Base-by-base conservation (phyloP, 306 rosid species). In the Pyrus pyrifolia region DNA sequence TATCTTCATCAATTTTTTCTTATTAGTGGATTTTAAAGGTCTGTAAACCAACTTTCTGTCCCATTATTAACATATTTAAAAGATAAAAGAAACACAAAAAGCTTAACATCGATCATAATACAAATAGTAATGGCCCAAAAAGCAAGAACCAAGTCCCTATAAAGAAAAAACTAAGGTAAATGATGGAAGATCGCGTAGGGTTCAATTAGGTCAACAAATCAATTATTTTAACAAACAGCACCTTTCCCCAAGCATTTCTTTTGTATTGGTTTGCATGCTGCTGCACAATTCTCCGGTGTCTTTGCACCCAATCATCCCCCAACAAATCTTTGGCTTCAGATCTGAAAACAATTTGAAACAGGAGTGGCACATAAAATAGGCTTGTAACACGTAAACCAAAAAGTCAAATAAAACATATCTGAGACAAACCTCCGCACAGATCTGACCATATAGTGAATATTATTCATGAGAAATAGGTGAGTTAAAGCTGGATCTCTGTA, bases 261-360 rank as follows among this genome's bases (percentile, higher is more conserved):
- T 90, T 95, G 88, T 92, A 95, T 73, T 89, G 96, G 85, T 95
- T 95, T 76, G 99, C 99, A 83, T 95, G 92, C 83, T 95, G 97
- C 83, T 92, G 99, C 81, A 95, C 99, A 75, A 88, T 85, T 73
- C 97, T 88, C 71, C 99, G 85, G 80, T 95, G 97, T 58, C 92
- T 83, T 76, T 91, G 97, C 79, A 95, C 99, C 99, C 99, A 95
- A 75, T 95, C 99, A 81, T 95, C 99, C 52, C 99, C 99, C 35
- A 95, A 90, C 83, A 92, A 87, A 88, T 95, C 99, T 88, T 95
- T 95, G 81, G 99, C 99, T 85, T 95, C 99, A 76, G 99, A 92
- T 81, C 99, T 95, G 72, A 85, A 83, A 75, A 68, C 52, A 71
- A 49, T 76, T 30, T 74, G 58, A 70, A 58, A 46, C 55, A 79